Evolutionary conservation across 2,329 filamentous ascomycete species (phyloP), one percentile per base, ranked within the genome.

Genomic region (Seiridium cupressi): DNA sequence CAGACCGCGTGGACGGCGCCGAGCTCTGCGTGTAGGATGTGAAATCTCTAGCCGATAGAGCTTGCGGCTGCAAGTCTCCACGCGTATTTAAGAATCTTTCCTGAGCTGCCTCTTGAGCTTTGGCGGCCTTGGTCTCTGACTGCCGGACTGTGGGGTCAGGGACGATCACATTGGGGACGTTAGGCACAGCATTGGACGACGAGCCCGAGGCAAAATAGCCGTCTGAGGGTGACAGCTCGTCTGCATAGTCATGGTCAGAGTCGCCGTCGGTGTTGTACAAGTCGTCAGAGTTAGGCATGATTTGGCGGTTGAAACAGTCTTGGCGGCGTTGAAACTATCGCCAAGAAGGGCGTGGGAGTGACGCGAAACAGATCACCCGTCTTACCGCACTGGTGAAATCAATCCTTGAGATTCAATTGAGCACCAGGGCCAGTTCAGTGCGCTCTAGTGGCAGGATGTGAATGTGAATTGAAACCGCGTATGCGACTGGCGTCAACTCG

Each of bases 271-370:
- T 73, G 61, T 77, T 79, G 72, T 81, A 80, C 62, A 81, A 69
- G 63, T 80, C 76, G 69, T 82, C 79, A 34, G 79, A 77, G 70
- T 81, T 79, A n/a, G 78, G 70, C 80, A 82, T 82, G 70, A 66
- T 72, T 66, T 64, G 60, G 51, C 49, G 35, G 60, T 67, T 69
- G 65, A 69, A 66, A 69, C 69, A n/a, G 59, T 57, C 66, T 66
- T 65, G 64, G 65, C 62, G 51, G 61, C 57, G 48, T 35, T 69
- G 69, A 70, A 69, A 68, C 68, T 69, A 71, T 69, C 61, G 67
- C 67, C 67, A 70, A 70, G 67, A 51, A 26, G 51, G 36, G 55
- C 55, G 40, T 48, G 60, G 59, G 59, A 47, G 62, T 61, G 60
- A 65, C 63, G 62, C 58, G 66, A 69, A 68, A 71, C 67, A 58